phyloP scores from a whole-genome alignment of 768 basidiomycete species.

The Galerina marginata region DNA sequence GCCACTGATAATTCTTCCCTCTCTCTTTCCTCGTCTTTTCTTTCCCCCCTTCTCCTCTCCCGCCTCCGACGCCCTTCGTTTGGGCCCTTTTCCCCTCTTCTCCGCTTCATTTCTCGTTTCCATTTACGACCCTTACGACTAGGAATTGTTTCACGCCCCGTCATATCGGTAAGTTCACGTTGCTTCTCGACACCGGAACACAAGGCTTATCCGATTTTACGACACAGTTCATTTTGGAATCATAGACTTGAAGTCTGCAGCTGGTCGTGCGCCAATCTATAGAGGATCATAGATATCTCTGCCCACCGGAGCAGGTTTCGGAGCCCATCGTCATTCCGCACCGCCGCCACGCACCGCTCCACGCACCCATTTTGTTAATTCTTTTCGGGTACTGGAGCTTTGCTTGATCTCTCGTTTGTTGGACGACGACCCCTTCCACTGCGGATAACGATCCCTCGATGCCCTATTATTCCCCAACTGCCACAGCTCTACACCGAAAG shows the following conservation, averaged over 20 bases:
- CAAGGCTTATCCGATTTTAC: not conserved
- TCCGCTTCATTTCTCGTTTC: not conserved
- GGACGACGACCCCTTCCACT: not conserved
- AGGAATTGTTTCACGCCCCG: constrained; percentile 5
- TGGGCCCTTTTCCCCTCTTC: constrained; percentile 1
- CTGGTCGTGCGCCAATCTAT: constrained; percentile 1
- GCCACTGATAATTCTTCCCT: not conserved
- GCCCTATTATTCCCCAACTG: constrained; percentile 7
- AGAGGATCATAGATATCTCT: not conserved
- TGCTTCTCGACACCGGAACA: not conserved
- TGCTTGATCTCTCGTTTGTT: not conserved
- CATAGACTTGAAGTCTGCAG: constrained; percentile 14
- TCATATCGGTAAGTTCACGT: not conserved
- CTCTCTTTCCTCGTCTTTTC: not conserved
- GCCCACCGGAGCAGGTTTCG: not conserved
- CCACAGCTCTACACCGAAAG: constrained; percentile 12
- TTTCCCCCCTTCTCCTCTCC: not conserved
- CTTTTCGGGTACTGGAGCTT: not conserved
- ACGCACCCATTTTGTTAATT: not conserved
- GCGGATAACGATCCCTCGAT: constrained; percentile 6
- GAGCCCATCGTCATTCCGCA: not conserved
- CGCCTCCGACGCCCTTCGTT: not conserved
- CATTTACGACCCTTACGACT: constrained; percentile 7
- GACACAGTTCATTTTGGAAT: not conserved
- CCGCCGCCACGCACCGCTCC: not conserved